A percentile compares a stretch with the other conserved stretches of the same genome.
Evolutionary conservation across 2,329 filamentous ascomycete genomes (phyloP).

Genomic region (Talaromyces amestolkiae): DNA sequence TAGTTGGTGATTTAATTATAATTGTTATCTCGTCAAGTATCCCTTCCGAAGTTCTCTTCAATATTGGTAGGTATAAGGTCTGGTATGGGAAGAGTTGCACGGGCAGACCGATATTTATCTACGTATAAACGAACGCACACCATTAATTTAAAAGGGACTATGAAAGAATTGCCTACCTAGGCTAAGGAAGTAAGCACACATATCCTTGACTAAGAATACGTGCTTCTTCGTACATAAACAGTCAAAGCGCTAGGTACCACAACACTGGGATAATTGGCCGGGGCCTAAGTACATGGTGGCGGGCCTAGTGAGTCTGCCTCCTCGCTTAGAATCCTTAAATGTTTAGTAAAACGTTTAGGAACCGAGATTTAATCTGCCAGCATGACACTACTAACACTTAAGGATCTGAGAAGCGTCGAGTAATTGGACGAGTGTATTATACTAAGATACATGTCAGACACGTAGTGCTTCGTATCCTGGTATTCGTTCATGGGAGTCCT

Average conservation of each 20-base stretch:
- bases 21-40: background rate
- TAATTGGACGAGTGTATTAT: background rate
- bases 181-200: background rate
- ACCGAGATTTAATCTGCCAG: background rate
- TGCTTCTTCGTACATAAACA: background rate
- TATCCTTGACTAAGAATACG: background rate
- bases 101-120: background rate
- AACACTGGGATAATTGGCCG: background rate
- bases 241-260: conserved; percentile 3
- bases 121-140: background rate
- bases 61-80: background rate
- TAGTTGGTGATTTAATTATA: background rate
- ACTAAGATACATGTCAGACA: background rate
- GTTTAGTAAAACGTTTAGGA: background rate
- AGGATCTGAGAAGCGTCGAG: background rate
- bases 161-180: background rate
- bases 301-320: background rate
- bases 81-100: background rate
- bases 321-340: background rate
- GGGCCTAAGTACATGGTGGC: background rate
- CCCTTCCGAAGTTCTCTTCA: background rate
- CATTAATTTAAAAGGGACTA: background rate
- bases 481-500: background rate
- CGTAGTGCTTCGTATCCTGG: background rate
- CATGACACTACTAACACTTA: background rate